Evolutionary conservation across 169 alveolate species (phyloP).

Genomic region (Eimeria mitis): DNA sequence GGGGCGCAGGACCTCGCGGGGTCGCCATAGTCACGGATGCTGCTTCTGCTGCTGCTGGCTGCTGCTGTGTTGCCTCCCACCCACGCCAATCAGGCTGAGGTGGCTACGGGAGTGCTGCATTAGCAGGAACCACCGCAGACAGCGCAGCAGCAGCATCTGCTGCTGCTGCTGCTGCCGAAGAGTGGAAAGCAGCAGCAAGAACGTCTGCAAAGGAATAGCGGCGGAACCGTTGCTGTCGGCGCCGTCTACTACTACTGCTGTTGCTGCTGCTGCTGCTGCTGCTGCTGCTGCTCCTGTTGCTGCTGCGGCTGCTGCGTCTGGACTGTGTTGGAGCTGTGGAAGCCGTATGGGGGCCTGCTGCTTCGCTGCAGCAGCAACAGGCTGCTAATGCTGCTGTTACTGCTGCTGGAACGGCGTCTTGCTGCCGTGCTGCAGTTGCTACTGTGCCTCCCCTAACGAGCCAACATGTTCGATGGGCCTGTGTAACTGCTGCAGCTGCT

Average conservation of each 20-base stretch:
- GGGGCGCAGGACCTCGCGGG: constrained; percentile 47
- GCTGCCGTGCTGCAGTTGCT: constrained; percentile 47
- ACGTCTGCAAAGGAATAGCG: background rate
- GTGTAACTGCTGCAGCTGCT: constrained; percentile 25
- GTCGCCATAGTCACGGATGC: constrained; percentile 18
- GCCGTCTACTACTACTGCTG: constrained; percentile 8
- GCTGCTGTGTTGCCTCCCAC: constrained; percentile 43
- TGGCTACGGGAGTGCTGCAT: constrained; percentile 46
- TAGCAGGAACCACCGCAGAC: constrained; percentile 4
- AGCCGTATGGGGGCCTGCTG: background rate
- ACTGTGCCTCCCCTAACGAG: constrained; percentile 25
- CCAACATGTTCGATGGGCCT: constrained; percentile 39
- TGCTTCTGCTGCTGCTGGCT: constrained; percentile 5
- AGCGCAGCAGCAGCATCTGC: constrained; percentile 46
- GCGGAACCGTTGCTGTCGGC: background rate
- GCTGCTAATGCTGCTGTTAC: background rate
- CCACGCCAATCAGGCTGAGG: constrained; percentile 23
- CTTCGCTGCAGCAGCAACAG: background rate
- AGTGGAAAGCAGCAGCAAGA: background rate
- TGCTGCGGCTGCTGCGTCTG: background rate
- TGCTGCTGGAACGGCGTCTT: constrained; percentile 16
- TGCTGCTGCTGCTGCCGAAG: constrained; percentile 24
- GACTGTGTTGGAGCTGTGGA: background rate
- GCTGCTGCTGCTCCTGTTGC: background rate
- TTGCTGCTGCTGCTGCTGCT: background rate